Evolutionary conservation across 306 rosid genomes (phyloP).

Genomic region (Dalbergia oliveri): DNA sequence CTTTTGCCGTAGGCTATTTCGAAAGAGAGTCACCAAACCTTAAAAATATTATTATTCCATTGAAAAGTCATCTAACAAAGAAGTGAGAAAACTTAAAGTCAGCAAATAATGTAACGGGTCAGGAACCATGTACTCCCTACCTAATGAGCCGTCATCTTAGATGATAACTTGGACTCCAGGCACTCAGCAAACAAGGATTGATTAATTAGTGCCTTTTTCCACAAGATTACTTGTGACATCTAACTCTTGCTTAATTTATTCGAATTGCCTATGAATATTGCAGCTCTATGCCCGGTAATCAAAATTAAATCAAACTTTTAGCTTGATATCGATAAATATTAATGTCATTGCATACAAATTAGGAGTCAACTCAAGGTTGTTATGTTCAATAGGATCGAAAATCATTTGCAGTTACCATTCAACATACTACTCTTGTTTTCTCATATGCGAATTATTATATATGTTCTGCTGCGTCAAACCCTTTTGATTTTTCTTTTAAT

Average conservation of each 20-base stretch:
- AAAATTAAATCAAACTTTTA: not conserved
- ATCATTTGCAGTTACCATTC: not conserved
- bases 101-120: too few relatives aligned
- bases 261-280: not conserved
- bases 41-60: not conserved
- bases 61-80: conserved; percentile 24
- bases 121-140: not conserved
- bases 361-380: not conserved
- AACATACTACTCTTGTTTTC: conserved; percentile 8
- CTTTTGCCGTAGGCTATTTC: not conserved
- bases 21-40: conserved; percentile 19
- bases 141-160: conserved; percentile 18
- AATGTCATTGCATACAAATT: not conserved
- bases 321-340: not conserved
- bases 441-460: not conserved
- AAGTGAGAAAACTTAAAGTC: not conserved
- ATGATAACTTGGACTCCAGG: not conserved
- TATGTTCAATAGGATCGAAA: not conserved
- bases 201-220: not conserved
- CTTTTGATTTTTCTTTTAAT: not conserved
- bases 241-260: not conserved
- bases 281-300: not conserved
- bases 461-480: not conserved
- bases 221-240: not conserved
- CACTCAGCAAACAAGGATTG: not conserved